phyloP scores from a whole-genome alignment of 441 rosid genomes.

The Gossypium davidsonii region DNA sequence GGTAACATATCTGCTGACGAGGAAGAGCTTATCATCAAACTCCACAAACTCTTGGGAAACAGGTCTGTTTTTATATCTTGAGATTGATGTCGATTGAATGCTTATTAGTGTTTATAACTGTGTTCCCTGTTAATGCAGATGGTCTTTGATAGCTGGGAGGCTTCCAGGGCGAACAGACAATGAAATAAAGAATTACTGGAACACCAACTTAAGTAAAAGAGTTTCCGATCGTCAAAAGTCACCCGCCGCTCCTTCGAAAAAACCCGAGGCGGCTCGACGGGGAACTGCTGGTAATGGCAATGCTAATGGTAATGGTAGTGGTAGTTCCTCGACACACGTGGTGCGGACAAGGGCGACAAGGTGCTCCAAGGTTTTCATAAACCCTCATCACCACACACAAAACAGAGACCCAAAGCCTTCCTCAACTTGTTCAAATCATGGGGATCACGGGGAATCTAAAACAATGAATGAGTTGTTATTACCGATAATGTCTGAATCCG shows the following conservation, averaged over 20 bases:
- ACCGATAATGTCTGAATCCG: neutral
- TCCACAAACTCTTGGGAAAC: constrained; percentile 42
- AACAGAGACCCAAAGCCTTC: neutral
- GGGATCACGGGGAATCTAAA: neutral
- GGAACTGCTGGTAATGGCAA: too few relatives aligned
- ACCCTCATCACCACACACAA: neutral
- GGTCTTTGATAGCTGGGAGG: constrained; percentile 43
- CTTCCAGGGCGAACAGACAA: constrained; percentile 28
- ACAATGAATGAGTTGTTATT: neutral
- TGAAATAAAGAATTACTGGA: constrained; percentile 7
- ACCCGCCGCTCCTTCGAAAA: neutral
- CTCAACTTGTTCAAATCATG: neutral
- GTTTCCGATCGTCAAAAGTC: neutral
- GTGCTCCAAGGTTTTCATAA: constrained; percentile 19
- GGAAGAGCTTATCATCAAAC: constrained; percentile 42
- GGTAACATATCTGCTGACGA: constrained; percentile 39
- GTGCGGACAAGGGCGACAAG: constrained; percentile 21
- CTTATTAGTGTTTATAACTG: too few relatives aligned
- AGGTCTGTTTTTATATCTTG: constrained; percentile 16
- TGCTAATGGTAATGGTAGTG: neutral
- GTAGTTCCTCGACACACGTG: neutral
- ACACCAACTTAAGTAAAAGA: constrained; percentile 29
- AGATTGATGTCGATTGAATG: too few relatives aligned
- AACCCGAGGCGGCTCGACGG: too few relatives aligned
- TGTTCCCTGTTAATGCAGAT: constrained; percentile 16